Evolutionary conservation across 2,329 filamentous ascomycete genomes (phyloP).

Genomic region (Colletotrichum tropicale): DNA sequence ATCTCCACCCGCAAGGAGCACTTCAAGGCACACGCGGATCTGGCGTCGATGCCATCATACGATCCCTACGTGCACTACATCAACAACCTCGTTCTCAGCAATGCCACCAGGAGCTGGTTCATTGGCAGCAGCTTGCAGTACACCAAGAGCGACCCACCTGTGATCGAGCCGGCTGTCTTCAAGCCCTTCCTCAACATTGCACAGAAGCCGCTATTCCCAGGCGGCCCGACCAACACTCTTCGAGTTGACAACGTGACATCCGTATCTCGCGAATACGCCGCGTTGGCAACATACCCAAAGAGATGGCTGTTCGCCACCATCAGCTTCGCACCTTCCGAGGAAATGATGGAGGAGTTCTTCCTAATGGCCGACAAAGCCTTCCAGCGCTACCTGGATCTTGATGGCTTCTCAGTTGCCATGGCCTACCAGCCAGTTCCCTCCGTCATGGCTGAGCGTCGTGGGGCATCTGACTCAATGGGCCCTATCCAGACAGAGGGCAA

Average conservation of each 20-base stretch:
- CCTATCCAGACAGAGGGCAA: neutral
- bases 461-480: neutral
- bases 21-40: neutral
- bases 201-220: neutral
- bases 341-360: slow-evolving; percentile 4
- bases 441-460: neutral
- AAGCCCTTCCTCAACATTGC: neutral
- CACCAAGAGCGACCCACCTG: neutral
- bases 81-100: slow-evolving; percentile 2
- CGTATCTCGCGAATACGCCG: neutral
- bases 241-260: slow-evolving; percentile 1
- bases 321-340: neutral
- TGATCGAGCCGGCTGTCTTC: neutral
- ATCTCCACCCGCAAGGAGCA: neutral
- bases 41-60: neutral
- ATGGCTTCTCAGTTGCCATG: neutral
- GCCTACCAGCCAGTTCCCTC: neutral
- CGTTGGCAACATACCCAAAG: neutral
- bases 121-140: slow-evolving; percentile 6
- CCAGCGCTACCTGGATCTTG: neutral
- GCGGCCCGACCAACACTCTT: neutral
- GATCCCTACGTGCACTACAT: slow-evolving; percentile 4
- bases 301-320: neutral
- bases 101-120: neutral
- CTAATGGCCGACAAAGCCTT: neutral